Base-by-base conservation (phyloP, 1,139 yeast genomes). In the Arxiozyma heterogenica region DNA sequence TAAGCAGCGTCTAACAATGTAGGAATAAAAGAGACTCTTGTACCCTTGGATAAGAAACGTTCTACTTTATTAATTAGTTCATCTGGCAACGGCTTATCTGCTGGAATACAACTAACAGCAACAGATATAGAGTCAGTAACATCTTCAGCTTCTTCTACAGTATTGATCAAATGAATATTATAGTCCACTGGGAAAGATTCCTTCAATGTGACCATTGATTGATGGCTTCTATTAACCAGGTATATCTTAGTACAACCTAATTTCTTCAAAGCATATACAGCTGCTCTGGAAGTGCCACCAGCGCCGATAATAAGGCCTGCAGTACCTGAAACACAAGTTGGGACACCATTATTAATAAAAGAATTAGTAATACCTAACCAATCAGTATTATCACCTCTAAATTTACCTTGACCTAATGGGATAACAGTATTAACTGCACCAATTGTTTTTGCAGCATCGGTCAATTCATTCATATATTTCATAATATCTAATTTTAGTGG, bases 241-340 rank as follows among this genome's bases (percentile, higher is more conserved):
- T 83, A 90, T 57, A 93, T 86, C 61, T 77, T 81, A 44, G 75
- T 64, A 67, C 95, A 89, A 1, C 97, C 97, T 74, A 93, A 73
- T 58, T 80, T 69, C 64, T 83, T 81, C 63, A 93, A 77, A 0
- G 98, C 98, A 69, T 80, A 91, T 25, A 88, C 82, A 1, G 98
- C 98, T 45, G 98, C 97, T 65, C 97, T 80, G 0, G 96, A 84
- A 42, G 99, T 91, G 50, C 99, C 99, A 47, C 99, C 99, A 34
- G 96, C 96, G 51, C 99, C 99, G 61, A 93, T 75, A 52, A 93
- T 85, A 57, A 93, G 74, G 46, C 90, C 94, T 55, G 77, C 75
- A 21, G 75, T 70, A 7, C 67, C 61, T 63, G 73, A n/a, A 54
- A 61, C 58, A 34, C 50, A 55, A 47, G 73, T 71, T 41, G 86